phyloP scores from a whole-genome alignment of 768 basidiomycete genomes.

The Rhodocollybia butyracea region DNA sequence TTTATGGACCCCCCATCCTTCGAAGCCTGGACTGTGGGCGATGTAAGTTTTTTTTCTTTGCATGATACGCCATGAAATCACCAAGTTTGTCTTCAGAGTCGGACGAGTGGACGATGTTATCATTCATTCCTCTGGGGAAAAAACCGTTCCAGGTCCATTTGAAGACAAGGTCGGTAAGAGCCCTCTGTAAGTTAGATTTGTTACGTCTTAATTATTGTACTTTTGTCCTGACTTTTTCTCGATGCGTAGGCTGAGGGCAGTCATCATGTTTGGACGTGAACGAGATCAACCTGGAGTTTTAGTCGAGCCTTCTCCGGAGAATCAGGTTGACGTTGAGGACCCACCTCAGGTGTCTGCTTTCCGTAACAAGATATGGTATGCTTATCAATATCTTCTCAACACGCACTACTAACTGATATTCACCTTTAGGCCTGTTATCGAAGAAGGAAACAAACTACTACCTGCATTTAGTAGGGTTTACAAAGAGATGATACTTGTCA shows the following conservation, averaged over 20 bases:
- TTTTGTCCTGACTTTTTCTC: neutral
- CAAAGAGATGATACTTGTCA: conserved; percentile 50
- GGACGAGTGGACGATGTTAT: conserved; percentile 32
- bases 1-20: conserved; percentile 41
- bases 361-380: conserved; percentile 33
- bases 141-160: conserved; percentile 29
- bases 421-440: conserved; percentile 29
- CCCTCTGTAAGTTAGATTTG: conserved; percentile 21
- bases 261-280: conserved; percentile 39
- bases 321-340: conserved; percentile 28
- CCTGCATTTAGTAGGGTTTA: conserved; percentile 42
- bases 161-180: conserved; percentile 19
- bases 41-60: neutral
- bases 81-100: conserved; percentile 14
- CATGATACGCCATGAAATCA: neutral
- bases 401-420: neutral
- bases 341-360: conserved; percentile 23
- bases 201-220: neutral
- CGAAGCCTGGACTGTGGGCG: conserved; percentile 37
- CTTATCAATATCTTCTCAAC: neutral
- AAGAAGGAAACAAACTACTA: conserved; percentile 37
- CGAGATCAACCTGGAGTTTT: conserved; percentile 29
- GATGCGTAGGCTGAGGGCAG: conserved; percentile 29
- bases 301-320: conserved; percentile 22
- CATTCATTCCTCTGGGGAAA: conserved; percentile 27